A percentile compares a stretch with the other conserved stretches of the same genome.
phyloP scores from a whole-genome alignment of 2,329 filamentous ascomycete species.

The Trichophyton simii region DNA sequence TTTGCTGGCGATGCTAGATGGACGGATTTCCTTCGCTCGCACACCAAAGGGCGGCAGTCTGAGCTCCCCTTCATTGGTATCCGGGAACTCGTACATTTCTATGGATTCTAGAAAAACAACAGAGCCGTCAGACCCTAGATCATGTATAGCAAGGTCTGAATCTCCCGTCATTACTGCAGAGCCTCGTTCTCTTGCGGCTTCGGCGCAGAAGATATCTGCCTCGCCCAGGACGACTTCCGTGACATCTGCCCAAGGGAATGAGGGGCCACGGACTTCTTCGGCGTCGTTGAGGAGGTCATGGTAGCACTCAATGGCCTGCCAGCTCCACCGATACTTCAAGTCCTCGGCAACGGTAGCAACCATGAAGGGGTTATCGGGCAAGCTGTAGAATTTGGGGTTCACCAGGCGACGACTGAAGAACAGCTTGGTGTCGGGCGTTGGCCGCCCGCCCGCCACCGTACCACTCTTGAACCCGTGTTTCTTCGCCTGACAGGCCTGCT shows the following conservation, averaged over 20 bases:
- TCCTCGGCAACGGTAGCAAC: conserved; percentile 66
- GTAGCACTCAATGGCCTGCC: conserved; percentile 16
- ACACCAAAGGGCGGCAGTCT: conserved; percentile 13
- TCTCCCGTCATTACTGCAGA: conserved; percentile 65
- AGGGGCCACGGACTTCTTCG: not conserved
- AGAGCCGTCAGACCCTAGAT: conserved; percentile 48
- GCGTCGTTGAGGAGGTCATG: conserved; percentile 6
- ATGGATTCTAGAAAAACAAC: conserved; percentile 60
- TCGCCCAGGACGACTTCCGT: conserved; percentile 63
- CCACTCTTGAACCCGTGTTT: conserved; percentile 18
- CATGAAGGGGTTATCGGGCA: conserved; percentile 54
- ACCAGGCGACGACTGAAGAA: conserved; percentile 20
- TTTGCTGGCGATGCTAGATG: conserved; percentile 21
- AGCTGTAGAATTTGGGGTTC: conserved; percentile 20
- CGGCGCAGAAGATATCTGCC: conserved; percentile 70
- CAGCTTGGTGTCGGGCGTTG: conserved; percentile 14
- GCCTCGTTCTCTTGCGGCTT: conserved; percentile 44
- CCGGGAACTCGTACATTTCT: conserved; percentile 1
- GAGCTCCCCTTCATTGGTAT: not conserved
- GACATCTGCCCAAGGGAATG: conserved; percentile 21
- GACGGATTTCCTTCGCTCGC: conserved; percentile 28
- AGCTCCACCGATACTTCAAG: conserved; percentile 39
- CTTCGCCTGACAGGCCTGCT: conserved; percentile 34
- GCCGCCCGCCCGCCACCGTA: conserved; percentile 3
- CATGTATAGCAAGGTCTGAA: conserved; percentile 69